Percentiles rank a stretch among this genome's conserved stretches.
Evolutionary conservation across 148 eudicot species (phyloP).

Genomic region (Suaeda aralocaspica): DNA sequence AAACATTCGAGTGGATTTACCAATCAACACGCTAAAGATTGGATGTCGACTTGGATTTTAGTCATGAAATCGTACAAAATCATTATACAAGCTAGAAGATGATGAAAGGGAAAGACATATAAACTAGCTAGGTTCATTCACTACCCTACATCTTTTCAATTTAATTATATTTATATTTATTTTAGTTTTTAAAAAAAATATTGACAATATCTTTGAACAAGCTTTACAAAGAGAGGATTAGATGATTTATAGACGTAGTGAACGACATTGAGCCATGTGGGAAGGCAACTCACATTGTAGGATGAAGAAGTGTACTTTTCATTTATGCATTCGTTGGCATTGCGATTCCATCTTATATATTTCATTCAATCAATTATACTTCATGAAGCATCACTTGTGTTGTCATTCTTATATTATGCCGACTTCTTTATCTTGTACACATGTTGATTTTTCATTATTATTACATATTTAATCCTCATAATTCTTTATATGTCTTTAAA

Average conservation of each 20-base stretch:
- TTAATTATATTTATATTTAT: no score
- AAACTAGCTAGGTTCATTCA: background rate
- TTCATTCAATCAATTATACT: background rate
- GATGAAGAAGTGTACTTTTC: background rate
- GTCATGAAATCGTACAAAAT: no score
- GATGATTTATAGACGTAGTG: background rate
- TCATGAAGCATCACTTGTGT: background rate
- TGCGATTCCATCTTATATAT: background rate
- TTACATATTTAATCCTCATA: no score
- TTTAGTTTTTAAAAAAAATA: no score
- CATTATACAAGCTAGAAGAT: no score
- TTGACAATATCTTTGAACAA: background rate
- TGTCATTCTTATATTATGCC: background rate
- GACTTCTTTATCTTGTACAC: background rate
- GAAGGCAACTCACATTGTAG: slow-evolving; percentile 15
- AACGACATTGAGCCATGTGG: slow-evolving; percentile 21
- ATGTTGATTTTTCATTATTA: no score
- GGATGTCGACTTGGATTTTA: no score
- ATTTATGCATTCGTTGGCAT: background rate
- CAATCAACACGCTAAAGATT: no score
- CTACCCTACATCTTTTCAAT: slow-evolving; percentile 11
- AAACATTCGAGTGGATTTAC: no score
- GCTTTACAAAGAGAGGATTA: background rate
- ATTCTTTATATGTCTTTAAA: no score
- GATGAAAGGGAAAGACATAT: background rate